A percentile compares a stretch with the other conserved stretches of the same genome.
Evolutionary conservation across 1,284 basidiomycete genomes (phyloP).

Genomic region (Ustilago loliicola): DNA sequence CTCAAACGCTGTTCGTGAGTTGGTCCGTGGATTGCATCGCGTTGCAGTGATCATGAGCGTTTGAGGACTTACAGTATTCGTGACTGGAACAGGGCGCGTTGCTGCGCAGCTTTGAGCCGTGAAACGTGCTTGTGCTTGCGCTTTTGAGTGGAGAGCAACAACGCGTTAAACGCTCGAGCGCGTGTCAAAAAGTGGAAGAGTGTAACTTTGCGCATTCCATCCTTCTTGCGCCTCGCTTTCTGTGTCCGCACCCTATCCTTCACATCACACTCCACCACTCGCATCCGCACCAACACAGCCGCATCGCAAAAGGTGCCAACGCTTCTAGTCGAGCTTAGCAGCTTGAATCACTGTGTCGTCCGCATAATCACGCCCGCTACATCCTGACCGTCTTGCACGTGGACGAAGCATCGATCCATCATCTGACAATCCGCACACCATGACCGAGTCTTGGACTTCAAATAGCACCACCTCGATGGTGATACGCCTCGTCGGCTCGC

Average conservation of each 20-base stretch:
- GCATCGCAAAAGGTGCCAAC: neutral
- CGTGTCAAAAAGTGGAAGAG: neutral
- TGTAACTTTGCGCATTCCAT: conserved; percentile 1
- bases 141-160: neutral
- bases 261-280: neutral
- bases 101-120: neutral
- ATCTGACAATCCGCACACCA: conserved; percentile 1
- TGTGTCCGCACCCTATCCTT: neutral
- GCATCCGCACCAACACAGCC: neutral
- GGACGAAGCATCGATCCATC: neutral
- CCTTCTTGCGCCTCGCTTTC: neutral
- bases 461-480: conserved; percentile 60
- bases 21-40: no score
- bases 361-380: neutral
- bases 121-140: neutral
- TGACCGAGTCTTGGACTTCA: conserved; percentile 60
- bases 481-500: conserved; percentile 57
- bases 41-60: neutral
- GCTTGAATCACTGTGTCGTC: neutral
- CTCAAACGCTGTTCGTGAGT: neutral
- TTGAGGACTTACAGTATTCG: no score
- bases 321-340: neutral
- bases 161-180: neutral
- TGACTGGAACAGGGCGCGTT: neutral
- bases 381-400: neutral